Percentiles rank a stretch among this genome's conserved stretches.
Conservation (phyloP, 2,329 filamentous ascomycete genomes). For the Fusarium lateritium region DNA sequence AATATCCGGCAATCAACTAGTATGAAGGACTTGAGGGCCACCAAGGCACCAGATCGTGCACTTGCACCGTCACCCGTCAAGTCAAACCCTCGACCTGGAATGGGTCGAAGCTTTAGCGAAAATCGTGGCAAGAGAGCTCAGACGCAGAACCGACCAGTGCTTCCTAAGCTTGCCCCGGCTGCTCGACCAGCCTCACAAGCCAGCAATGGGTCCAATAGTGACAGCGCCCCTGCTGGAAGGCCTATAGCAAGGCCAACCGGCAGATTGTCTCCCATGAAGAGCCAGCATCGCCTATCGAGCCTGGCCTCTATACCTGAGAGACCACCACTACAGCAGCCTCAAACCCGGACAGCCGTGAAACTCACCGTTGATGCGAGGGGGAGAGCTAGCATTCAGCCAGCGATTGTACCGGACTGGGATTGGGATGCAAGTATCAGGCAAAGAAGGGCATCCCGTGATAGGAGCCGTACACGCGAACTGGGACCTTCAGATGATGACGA, state of each 20-base stretch:
- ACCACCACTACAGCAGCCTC: slow-evolving; percentile 56
- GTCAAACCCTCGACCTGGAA: slow-evolving; percentile 61
- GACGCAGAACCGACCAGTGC: slow-evolving; percentile 55
- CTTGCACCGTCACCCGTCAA: slow-evolving; percentile 68
- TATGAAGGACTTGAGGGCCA: slow-evolving; percentile 59
- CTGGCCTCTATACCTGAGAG: slow-evolving; percentile 72
- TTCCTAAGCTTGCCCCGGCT: slow-evolving; percentile 66
- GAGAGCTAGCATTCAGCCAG: slow-evolving; percentile 69
- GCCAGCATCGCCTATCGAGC: slow-evolving; percentile 64
- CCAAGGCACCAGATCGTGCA: slow-evolving; percentile 59
- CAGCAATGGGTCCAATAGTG: slow-evolving; percentile 51
- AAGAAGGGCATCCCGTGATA: slow-evolving; percentile 51
- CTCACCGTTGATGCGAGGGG: slow-evolving; percentile 76
- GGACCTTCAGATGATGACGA: slow-evolving; percentile 67
- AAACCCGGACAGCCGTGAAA: slow-evolving; percentile 69
- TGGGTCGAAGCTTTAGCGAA: slow-evolving; percentile 70
- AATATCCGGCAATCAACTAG: slow-evolving; percentile 63
- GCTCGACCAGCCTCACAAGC: slow-evolving; percentile 55
- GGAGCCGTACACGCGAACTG: slow-evolving; percentile 55
- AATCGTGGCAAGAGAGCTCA: slow-evolving; percentile 62
- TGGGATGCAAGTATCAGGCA: slow-evolving; percentile 46
- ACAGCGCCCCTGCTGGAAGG: slow-evolving; percentile 49
- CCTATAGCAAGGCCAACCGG: slow-evolving; percentile 60
- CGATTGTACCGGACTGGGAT: slow-evolving; percentile 56
- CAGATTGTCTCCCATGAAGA: slow-evolving; percentile 68